Conservation (phyloP, 495 filamentous ascomycete species). For the Aspergillus avenaceus region DNA sequence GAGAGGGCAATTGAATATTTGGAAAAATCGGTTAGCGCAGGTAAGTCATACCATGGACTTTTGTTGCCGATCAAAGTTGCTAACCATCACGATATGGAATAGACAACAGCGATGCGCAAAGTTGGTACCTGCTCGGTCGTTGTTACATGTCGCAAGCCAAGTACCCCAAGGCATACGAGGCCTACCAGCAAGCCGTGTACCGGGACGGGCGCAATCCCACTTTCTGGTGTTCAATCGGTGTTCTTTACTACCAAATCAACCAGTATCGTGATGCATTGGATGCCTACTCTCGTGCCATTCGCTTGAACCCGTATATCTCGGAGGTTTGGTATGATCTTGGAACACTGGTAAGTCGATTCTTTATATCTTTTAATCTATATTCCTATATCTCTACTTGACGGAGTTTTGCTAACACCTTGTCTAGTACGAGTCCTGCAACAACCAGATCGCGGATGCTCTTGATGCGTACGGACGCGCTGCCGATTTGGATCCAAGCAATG, state of each 20-base stretch:
- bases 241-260: conserved; percentile 99
- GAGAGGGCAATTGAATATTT: conserved; percentile 96
- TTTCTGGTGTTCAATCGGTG: conserved; percentile 99
- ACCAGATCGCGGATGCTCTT: conserved; percentile 93
- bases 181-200: conserved; percentile 98
- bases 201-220: conserved; percentile 97
- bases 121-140: conserved; percentile 95
- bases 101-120: conserved; percentile 95
- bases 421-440: conserved; percentile 95
- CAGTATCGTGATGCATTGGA: conserved; percentile 98
- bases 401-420: conserved; percentile 5
- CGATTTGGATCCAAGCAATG: conserved; percentile 87
- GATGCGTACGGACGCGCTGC: conserved; percentile 94
- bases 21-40: conserved; percentile 92
- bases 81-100: not conserved
- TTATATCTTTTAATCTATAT: too few species aligned
- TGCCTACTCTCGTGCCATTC: conserved; percentile 96
- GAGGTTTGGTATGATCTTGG: conserved; percentile 99
- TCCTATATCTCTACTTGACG: too few species aligned
- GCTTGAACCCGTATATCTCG: conserved; percentile 96
- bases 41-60: conserved; percentile 46
- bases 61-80: not conserved
- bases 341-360: conserved; percentile 68
- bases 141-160: conserved; percentile 99
- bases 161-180: conserved; percentile 98